A percentile compares a stretch with the other conserved stretches of the same genome.
Conservation (phyloP, 495 filamentous ascomycete species). For the Tuber umbilicatum region DNA sequence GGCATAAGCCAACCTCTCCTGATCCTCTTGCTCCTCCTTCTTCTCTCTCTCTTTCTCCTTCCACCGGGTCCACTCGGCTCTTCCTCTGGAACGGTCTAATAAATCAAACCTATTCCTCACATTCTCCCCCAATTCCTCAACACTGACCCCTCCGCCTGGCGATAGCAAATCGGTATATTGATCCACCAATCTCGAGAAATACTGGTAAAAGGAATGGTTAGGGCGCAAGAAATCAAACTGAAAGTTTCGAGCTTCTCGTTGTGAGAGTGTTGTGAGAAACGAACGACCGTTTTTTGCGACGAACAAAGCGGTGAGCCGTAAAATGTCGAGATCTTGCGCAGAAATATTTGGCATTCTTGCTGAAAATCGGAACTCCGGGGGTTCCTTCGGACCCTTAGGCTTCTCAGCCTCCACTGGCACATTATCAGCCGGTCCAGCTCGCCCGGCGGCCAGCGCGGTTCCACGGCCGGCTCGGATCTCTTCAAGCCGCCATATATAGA, state of each 20-base stretch:
- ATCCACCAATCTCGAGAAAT: constrained; percentile 83
- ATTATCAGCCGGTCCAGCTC: constrained; percentile 54
- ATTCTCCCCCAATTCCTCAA: constrained; percentile 70
- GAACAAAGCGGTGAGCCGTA: constrained; percentile 81
- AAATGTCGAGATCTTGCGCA: constrained; percentile 89
- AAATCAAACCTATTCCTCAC: constrained; percentile 71
- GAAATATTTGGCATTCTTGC: constrained; percentile 96
- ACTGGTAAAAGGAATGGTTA: constrained; percentile 91
- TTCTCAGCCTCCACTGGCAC: constrained; percentile 54
- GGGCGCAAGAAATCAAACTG: constrained; percentile 97
- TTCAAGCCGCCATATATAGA: constrained; percentile 80
- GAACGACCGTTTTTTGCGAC: constrained; percentile 84
- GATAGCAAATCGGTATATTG: constrained; percentile 83
- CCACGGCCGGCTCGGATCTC: constrained; percentile 81
- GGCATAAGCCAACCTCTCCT: constrained; percentile 74
- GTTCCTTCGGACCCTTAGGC: constrained; percentile 75
- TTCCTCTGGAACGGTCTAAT: constrained; percentile 68
- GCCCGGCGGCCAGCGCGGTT: constrained; percentile 70
- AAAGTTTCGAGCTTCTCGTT: constrained; percentile 81
- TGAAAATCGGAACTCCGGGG: constrained; percentile 87
- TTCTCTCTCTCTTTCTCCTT: constrained; percentile 79
- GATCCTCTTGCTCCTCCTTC: constrained; percentile 81
- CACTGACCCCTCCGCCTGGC: constrained; percentile 61
- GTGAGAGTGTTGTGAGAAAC: constrained; percentile 80
- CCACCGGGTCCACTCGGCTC: constrained; percentile 79